phyloP scores from a whole-genome alignment of 331 rosid genomes.

The Cydonia oblonga region DNA sequence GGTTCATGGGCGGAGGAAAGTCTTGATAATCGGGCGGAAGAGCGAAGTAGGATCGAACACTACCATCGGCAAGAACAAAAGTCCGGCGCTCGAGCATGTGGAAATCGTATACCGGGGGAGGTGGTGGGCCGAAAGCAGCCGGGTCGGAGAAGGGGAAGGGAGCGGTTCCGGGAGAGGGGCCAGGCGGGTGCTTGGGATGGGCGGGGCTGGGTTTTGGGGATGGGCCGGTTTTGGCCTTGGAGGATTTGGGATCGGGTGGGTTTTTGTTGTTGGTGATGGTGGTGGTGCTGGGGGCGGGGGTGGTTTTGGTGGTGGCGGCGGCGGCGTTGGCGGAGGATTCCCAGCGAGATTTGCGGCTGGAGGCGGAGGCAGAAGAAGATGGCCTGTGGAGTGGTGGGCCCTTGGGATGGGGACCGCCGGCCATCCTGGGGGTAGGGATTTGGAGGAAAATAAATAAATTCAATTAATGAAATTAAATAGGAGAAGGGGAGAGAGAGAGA shows the following conservation, averaged over 20 bases:
- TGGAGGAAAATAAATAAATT: not conserved
- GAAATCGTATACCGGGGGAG: constrained; percentile 80
- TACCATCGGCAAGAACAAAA: constrained; percentile 75
- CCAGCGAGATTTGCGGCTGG: constrained; percentile 83
- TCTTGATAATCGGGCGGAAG: constrained; percentile 84
- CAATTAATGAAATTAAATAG: not conserved
- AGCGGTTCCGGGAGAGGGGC: constrained; percentile 25
- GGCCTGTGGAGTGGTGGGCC: constrained; percentile 26
- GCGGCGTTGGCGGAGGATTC: constrained; percentile 29
- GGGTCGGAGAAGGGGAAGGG: constrained; percentile 49
- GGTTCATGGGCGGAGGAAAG: constrained; percentile 38
- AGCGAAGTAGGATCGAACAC: constrained; percentile 81
- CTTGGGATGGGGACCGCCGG: constrained; percentile 37
- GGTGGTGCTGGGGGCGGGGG: not conserved
- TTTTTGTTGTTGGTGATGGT: constrained; percentile 17
- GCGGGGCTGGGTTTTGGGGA: constrained; percentile 28
- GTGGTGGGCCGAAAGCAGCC: constrained; percentile 52
- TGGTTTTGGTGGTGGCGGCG: not conserved
- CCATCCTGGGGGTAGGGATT: constrained; percentile 29
- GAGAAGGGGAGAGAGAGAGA: not conserved
- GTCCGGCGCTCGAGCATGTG: constrained; percentile 98
- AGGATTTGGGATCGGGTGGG: constrained; percentile 24
- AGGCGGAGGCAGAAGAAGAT: constrained; percentile 34
- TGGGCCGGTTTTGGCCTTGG: constrained; percentile 23
- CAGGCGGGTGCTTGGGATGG: constrained; percentile 2